A percentile compares a stretch with the other conserved stretches of the same genome.
These are phyloP conservation scores for Ciborinia camelliae DNA, from an alignment of 2,329 filamentous ascomycete genomes.

Conservation along the genomic window DNA sequence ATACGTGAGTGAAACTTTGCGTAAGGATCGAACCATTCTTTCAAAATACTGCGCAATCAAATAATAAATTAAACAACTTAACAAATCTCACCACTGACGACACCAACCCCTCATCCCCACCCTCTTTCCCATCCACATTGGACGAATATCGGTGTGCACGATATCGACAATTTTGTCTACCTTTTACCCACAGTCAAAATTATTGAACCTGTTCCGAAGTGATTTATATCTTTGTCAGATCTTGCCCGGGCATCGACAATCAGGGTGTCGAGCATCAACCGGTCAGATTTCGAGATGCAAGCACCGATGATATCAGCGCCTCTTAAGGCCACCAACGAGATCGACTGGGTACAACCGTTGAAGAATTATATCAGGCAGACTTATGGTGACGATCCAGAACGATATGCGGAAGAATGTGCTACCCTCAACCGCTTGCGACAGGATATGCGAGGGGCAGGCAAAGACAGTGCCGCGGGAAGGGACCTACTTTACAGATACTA, in stretches of 20 bases:
- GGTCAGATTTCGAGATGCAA: conserved; percentile 53
- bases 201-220: not conserved
- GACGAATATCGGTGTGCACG: conserved; percentile 9
- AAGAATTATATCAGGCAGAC: conserved; percentile 91
- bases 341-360: conserved; percentile 92
- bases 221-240: not conserved
- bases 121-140: conserved; percentile 11
- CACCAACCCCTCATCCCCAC: conserved; percentile 19
- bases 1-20: conserved; percentile 16
- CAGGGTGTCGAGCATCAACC: conserved; percentile 13
- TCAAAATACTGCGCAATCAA: conserved; percentile 17
- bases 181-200: not conserved
- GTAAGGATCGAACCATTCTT: conserved; percentile 14
- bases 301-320: conserved; percentile 94
- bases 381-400: conserved; percentile 94
- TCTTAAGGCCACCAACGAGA: conserved; percentile 91
- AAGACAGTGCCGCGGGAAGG: conserved; percentile 89
- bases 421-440: conserved; percentile 92
- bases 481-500: conserved; percentile 97
- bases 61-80: conserved; percentile 17
- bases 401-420: conserved; percentile 91
- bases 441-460: conserved; percentile 96
- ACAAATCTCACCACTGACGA: conserved; percentile 15
- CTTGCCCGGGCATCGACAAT: conserved; percentile 12
- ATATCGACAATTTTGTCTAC: not conserved